Base-by-base conservation (phyloP, 1,284 basidiomycete genomes). In the Papiliotrema laurentii region DNA sequence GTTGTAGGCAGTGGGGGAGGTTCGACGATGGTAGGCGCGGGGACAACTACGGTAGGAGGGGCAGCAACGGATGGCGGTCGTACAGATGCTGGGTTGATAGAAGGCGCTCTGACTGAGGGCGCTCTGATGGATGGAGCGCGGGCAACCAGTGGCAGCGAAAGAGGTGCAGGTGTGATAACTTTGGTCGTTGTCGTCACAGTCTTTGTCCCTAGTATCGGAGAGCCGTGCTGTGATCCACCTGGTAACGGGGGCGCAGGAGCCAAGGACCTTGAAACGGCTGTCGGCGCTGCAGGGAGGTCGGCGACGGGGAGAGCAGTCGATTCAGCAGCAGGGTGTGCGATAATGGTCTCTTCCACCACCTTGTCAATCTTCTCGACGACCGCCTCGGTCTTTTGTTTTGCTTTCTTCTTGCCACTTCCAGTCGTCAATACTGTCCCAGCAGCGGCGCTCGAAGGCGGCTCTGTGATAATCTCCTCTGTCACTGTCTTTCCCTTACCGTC, bases 51-150 rank as follows among this genome's bases (percentile, higher is more conserved):
- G 39, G 50, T 14, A 3, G 28, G 10, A 10, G 36, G 41, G 21
- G 16, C 14, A 14, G 37, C 36, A 14, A 39, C 30, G 5, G 25
- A 46, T 26, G 40, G 38, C 5, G 46, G 41, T 30, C 13, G 37
- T n/a, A n/a, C n/a, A n/a, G n/a, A n/a, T n/a, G n/a, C n/a, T n/a
- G n/a, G n/a, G n/a, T n/a, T n/a, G 34, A 43, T 41, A 13, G 47
- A 46, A 25, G 53, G 45, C 16, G 54, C 47, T 36, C 50, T 54
- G 16, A 52, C 47, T 5, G 45, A 50, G 10, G 58, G 54, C 4
- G 56, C 47, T 38, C 47, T 51, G 16, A 51, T 28, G 14, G 53
- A 46, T 4, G 53, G 47, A 0, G 56, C 41, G 37, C 48, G 21
- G 10, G 46, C 37, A 16, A 19, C 7, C 21, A 24, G 5, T 41